A percentile compares a stretch with the other conserved stretches of the same genome.
phyloP scores from a whole-genome alignment of 2,329 filamentous ascomycete genomes.

The Fusarium lateritium region DNA sequence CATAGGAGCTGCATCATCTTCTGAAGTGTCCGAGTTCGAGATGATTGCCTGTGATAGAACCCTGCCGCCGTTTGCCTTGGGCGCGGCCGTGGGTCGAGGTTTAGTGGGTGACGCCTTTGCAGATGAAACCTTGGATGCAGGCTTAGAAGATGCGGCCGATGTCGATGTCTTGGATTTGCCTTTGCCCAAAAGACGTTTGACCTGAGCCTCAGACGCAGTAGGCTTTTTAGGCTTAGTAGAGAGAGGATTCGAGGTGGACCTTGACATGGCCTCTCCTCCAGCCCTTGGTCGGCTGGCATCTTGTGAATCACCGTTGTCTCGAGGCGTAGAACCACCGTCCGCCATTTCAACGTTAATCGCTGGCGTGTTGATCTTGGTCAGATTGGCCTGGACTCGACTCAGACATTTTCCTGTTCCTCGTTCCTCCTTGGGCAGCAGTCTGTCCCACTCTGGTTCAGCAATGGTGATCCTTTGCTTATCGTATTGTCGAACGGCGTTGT shows the following conservation, averaged over 20 bases:
- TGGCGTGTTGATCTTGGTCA: conserved; percentile 67
- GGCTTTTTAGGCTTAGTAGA: conserved; percentile 70
- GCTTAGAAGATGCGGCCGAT: conserved; percentile 51
- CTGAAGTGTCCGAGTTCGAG: conserved; percentile 69
- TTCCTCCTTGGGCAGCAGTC: conserved; percentile 70
- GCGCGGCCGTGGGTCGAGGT: conserved; percentile 49
- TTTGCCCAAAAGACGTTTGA: conserved; percentile 66
- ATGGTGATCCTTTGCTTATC: conserved; percentile 71
- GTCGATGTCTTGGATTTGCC: conserved; percentile 55
- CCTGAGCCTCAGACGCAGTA: conserved; percentile 67
- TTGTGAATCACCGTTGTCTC: conserved; percentile 55
- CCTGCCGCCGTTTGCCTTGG: conserved; percentile 59
- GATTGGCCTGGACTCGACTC: conserved; percentile 72
- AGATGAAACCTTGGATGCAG: conserved; percentile 58
- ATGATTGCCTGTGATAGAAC: conserved; percentile 70
- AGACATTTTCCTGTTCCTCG: conserved; percentile 71
- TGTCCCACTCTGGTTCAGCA: conserved; percentile 73
- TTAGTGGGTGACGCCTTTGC: conserved; percentile 60
- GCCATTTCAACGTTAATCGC: conserved; percentile 66
- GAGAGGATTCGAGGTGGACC: conserved; percentile 67
- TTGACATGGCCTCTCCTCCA: conserved; percentile 62
- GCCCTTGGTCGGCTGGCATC: conserved; percentile 51
- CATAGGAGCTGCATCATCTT: conserved; percentile 62
- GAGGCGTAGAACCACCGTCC: conserved; percentile 62
- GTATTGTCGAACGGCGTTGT: conserved; percentile 72